Conservation (phyloP, 805 yeast species). For the Isabelozyma gotoi region DNA sequence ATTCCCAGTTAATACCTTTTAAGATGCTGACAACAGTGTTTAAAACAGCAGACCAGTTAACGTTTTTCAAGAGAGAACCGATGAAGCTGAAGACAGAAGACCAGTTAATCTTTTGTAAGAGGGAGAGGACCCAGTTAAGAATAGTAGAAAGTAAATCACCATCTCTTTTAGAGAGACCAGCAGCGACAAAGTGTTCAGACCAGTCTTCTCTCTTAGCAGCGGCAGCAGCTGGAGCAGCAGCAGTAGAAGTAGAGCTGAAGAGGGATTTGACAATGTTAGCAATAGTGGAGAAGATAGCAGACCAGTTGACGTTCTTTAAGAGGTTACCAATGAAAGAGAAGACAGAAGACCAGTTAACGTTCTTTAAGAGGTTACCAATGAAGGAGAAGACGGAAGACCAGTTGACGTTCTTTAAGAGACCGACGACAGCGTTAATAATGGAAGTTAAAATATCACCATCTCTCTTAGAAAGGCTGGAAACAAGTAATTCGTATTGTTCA, state of each 20-base stretch:
- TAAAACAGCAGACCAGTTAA: conserved; percentile 18
- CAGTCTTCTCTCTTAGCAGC: not conserved
- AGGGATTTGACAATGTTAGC: conserved; percentile 15
- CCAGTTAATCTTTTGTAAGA: not conserved
- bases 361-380: conserved; percentile 12
- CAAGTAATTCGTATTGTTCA: not conserved
- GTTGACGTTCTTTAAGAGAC: conserved; percentile 20
- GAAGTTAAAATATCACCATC: not conserved
- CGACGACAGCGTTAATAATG: conserved; percentile 11
- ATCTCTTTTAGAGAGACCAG: conserved; percentile 1
- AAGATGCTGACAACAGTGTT: conserved; percentile 12
- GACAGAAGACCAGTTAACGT: conserved; percentile 19
- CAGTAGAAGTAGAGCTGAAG: conserved; percentile 11
- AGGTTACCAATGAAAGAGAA: conserved; percentile 7
- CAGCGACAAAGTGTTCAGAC: not conserved
- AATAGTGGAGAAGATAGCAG: conserved; percentile 9
- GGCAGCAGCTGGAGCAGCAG: not conserved
- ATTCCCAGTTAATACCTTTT: conserved; percentile 17
- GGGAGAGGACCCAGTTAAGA: not conserved
- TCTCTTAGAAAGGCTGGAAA: conserved; percentile 1
- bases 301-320: conserved; percentile 19
- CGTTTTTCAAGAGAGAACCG: conserved; percentile 17
- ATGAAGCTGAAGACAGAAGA: conserved; percentile 10
- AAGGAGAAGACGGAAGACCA: conserved; percentile 14
- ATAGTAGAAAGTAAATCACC: not conserved